A percentile compares a stretch with the other conserved stretches of the same genome.
These are phyloP conservation scores for Albugo candida DNA, from an alignment of 352 stramenopile species.

Conservation along the genomic window DNA sequence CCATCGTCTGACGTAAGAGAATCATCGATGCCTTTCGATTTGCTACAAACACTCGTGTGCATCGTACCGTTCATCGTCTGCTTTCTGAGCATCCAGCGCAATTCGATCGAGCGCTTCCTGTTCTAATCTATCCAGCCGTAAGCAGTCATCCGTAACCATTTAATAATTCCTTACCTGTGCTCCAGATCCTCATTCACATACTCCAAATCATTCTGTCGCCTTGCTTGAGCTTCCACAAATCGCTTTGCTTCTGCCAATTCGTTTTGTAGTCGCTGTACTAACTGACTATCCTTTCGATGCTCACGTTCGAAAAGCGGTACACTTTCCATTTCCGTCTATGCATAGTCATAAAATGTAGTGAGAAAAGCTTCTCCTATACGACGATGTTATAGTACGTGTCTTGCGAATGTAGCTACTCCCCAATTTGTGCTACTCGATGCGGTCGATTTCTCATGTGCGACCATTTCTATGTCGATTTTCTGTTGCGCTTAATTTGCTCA, in stretches of 20 bases:
- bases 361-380: too few species aligned
- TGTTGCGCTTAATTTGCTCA: too few species aligned
- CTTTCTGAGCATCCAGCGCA: slow-evolving; percentile 57
- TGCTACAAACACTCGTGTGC: too few species aligned
- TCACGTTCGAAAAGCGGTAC: slow-evolving; percentile 74
- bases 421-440: too few species aligned
- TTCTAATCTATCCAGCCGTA: slow-evolving; percentile 18
- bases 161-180: slow-evolving; percentile 16
- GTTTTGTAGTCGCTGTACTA: slow-evolving; percentile 68
- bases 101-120: slow-evolving; percentile 72
- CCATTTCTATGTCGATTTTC: too few species aligned
- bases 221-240: slow-evolving; percentile 59
- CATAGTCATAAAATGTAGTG: background rate
- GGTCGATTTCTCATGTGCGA: too few species aligned
- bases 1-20: slow-evolving; percentile 27
- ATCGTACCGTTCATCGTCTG: slow-evolving; percentile 61
- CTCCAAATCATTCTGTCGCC: slow-evolving; percentile 69
- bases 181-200: slow-evolving; percentile 79
- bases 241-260: slow-evolving; percentile 70
- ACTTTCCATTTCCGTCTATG: slow-evolving; percentile 52
- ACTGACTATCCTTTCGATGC: slow-evolving; percentile 66
- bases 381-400: too few species aligned
- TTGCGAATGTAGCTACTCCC: too few species aligned
- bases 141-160: background rate
- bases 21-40: background rate